phyloP scores from a whole-genome alignment of 352 stramenopile species.

The Phytophthora palmivora region DNA sequence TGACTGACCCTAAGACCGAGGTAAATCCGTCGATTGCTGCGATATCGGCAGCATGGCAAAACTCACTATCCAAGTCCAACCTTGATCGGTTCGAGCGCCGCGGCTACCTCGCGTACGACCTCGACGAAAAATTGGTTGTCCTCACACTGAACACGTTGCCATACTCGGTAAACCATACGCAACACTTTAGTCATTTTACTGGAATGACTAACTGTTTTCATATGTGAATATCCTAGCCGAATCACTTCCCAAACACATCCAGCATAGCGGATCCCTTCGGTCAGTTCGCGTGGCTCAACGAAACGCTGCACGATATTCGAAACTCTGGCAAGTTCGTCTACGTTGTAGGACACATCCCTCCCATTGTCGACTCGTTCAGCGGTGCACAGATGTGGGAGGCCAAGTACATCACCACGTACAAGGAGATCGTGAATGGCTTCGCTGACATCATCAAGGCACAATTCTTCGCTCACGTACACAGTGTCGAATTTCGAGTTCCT shows the following conservation, averaged over 20 bases:
- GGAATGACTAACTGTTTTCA: no score
- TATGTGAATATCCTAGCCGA: slow-evolving; percentile 50
- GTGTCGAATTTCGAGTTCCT: slow-evolving; percentile 87
- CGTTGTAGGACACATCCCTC: slow-evolving; percentile 91
- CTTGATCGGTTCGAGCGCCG: slow-evolving; percentile 59
- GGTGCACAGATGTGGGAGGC: slow-evolving; percentile 85
- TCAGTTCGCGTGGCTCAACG: slow-evolving; percentile 91
- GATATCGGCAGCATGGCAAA: slow-evolving; percentile 59
- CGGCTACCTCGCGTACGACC: slow-evolving; percentile 62
- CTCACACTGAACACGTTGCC: slow-evolving; percentile 81
- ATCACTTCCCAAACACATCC: slow-evolving; percentile 67
- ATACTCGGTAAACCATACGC: no score
- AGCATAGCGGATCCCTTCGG: slow-evolving; percentile 79
- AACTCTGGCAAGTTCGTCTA: slow-evolving; percentile 63
- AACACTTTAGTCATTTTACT: no score
- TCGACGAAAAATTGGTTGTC: slow-evolving; percentile 67
- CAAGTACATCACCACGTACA: slow-evolving; percentile 83
- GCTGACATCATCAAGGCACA: slow-evolving; percentile 74
- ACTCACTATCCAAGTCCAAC: slow-evolving; percentile 54
- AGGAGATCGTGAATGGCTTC: slow-evolving; percentile 67
- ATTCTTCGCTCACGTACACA: slow-evolving; percentile 93
- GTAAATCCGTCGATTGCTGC: slow-evolving; percentile 58
- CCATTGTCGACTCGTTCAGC: slow-evolving; percentile 88
- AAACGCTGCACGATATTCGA: slow-evolving; percentile 57
- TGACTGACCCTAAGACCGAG: slow-evolving; percentile 59